A percentile compares a stretch with the other conserved stretches of the same genome.
Evolutionary conservation across 75 land plant species (phyloP).

Genomic region (Picea glauca): DNA sequence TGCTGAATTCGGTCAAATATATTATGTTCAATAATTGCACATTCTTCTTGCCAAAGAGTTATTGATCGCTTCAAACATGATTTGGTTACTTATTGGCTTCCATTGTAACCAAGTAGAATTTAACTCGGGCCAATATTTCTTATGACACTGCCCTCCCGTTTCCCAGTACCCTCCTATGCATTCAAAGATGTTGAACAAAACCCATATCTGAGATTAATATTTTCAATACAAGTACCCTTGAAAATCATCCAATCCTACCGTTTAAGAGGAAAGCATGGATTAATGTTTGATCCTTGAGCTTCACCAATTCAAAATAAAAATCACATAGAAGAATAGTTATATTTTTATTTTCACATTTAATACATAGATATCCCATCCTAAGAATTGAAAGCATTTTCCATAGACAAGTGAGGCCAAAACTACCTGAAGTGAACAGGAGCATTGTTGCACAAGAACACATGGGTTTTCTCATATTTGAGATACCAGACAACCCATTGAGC

Average conservation of each 20-base stretch:
- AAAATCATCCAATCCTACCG: no score
- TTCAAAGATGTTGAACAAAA: neutral
- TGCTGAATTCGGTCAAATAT: slow-evolving; percentile 58
- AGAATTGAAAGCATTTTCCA: neutral
- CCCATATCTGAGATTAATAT: neutral
- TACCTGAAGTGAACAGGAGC: slow-evolving; percentile 82
- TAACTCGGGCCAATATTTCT: slow-evolving; percentile 35
- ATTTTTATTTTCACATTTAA: neutral
- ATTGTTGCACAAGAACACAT: slow-evolving; percentile 65
- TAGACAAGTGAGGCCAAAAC: neutral
- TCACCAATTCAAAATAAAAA: no score
- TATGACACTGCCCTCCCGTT: slow-evolving; percentile 51
- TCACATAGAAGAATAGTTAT: neutral
- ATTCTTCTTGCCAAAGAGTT: slow-evolving; percentile 25
- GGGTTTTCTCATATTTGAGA: slow-evolving; percentile 28
- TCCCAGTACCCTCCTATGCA: slow-evolving; percentile 75
- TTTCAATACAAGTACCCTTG: neutral
- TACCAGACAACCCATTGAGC: slow-evolving; percentile 39
- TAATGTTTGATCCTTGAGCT: no score
- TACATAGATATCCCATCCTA: neutral
- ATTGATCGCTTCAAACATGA: slow-evolving; percentile 23
- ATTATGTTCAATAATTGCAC: slow-evolving; percentile 65
- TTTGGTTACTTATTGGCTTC: slow-evolving; percentile 33
- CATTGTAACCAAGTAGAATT: slow-evolving; percentile 15
- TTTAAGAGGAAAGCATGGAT: no score